phyloP scores from a whole-genome alignment of 805 yeast genomes.

The Ogataea pini region DNA sequence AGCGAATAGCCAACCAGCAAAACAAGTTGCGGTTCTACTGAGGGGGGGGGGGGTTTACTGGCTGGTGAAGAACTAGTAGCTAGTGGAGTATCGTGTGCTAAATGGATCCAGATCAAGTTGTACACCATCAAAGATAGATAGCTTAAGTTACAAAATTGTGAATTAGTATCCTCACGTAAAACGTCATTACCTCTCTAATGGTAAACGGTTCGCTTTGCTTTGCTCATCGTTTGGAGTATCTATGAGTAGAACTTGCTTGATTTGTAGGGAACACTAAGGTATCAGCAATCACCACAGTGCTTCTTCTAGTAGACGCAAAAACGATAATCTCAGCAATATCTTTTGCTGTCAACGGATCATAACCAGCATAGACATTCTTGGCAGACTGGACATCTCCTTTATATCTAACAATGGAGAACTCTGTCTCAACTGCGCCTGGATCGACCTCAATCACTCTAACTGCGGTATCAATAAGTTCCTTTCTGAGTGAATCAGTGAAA shows the following conservation, averaged over 20 bases:
- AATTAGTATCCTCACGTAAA: no score
- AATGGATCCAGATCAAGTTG: no score
- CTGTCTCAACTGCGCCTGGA: slow-evolving; percentile 73
- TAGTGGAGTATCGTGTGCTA: no score
- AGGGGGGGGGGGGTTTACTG: no score
- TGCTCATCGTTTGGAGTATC: background rate
- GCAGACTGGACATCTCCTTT: slow-evolving; percentile 58
- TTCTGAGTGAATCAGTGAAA: slow-evolving; percentile 41
- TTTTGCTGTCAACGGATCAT: slow-evolving; percentile 56
- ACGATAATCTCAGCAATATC: slow-evolving; percentile 64
- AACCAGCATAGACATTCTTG: slow-evolving; percentile 53
- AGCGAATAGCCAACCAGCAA: no score
- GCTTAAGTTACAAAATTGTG: no score
- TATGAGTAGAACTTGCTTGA: slow-evolving; percentile 55
- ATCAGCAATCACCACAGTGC: slow-evolving; percentile 66
- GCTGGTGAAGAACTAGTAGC: no score
- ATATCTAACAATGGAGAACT: slow-evolving; percentile 60
- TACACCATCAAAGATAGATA: no score
- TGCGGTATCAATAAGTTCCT: slow-evolving; percentile 42
- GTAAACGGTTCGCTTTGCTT: no score
- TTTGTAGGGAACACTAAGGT: slow-evolving; percentile 71
- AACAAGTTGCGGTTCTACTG: no score
- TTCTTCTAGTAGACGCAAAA: slow-evolving; percentile 56
- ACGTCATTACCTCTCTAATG: no score
- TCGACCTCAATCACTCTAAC: slow-evolving; percentile 67